These are phyloP conservation scores for Tolypocladium guangdongense DNA, from an alignment of 2,329 filamentous ascomycete species.

Conservation along the genomic window DNA sequence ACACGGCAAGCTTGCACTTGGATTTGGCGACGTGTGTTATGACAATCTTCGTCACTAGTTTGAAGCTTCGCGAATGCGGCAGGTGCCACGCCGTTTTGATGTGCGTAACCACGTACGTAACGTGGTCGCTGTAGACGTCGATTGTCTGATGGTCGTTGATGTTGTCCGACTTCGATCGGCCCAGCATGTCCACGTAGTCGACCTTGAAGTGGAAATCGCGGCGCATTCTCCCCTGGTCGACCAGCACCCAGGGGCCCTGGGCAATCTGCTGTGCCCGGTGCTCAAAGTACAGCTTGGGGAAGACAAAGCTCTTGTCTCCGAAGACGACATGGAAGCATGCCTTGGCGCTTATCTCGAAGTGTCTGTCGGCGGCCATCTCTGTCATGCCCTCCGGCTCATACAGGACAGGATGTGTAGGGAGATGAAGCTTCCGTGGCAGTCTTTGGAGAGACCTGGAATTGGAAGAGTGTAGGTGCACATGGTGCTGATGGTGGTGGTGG, in stretches of 20 bases:
- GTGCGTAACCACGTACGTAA: constrained; percentile 54
- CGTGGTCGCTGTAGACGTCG: constrained; percentile 69
- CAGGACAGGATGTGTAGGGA: constrained; percentile 69
- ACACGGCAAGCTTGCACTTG: constrained; percentile 82
- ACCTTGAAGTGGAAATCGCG: constrained; percentile 76
- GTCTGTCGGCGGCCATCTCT: constrained; percentile 61
- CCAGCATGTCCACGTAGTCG: constrained; percentile 53
- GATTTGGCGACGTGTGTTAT: constrained; percentile 90
- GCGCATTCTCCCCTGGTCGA: constrained; percentile 59
- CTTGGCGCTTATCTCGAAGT: constrained; percentile 87
- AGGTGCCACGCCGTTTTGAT: constrained; percentile 68
- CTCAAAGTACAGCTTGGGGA: constrained; percentile 82
- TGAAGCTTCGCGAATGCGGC: constrained; percentile 68
- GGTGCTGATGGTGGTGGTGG: constrained; percentile 16
- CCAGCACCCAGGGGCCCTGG: constrained; percentile 73
- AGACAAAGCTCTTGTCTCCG: constrained; percentile 90
- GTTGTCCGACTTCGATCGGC: constrained; percentile 46
- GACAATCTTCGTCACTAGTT: constrained; percentile 78
- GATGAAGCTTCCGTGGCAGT: constrained; percentile 58
- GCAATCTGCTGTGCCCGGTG: constrained; percentile 67
- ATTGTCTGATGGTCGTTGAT: constrained; percentile 80
- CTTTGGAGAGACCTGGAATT: constrained; percentile 22
- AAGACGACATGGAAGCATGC: constrained; percentile 94
- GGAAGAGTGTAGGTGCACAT: constrained; percentile 19
- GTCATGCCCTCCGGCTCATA: constrained; percentile 80